Evolutionary conservation across 83 land plant species (phyloP).

Genomic region (Picea mariana): DNA sequence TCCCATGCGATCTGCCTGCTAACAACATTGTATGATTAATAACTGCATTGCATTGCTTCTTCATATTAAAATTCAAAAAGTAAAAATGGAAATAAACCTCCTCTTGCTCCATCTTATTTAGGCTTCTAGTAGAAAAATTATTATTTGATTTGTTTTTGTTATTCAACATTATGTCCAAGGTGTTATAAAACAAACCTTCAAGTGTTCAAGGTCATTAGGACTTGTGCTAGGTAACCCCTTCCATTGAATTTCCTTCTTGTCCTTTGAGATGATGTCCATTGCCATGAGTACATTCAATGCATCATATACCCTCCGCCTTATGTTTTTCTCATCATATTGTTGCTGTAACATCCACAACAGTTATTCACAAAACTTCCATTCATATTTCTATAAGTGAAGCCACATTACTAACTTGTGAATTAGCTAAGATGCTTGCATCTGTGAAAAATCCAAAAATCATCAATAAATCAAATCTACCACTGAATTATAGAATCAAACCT

Average conservation of each 20-base stretch:
- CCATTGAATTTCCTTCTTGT: conserved; percentile 51
- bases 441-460: neutral
- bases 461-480: neutral
- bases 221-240: conserved; percentile 38
- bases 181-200: conserved; percentile 24
- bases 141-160: neutral
- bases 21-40: neutral
- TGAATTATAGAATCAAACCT: conserved; percentile 19
- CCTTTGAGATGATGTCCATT: conserved; percentile 44
- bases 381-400: neutral
- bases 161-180: neutral
- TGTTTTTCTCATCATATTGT: conserved; percentile 55
- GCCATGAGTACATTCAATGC: conserved; percentile 58
- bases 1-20: conserved; percentile 32
- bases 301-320: conserved; percentile 53
- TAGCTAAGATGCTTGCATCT: neutral
- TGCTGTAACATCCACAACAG: conserved; percentile 16
- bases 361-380: neutral
- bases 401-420: neutral
- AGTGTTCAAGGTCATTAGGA: conserved; percentile 19
- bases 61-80: neutral
- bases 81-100: neutral
- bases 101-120: neutral
- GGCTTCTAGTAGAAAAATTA: neutral
- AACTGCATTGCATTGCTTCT: neutral